Evolutionary conservation across 2,329 filamentous ascomycete genomes (phyloP), one percentile per base, ranked within the genome.

Genomic region (Penicillium sp.): DNA sequence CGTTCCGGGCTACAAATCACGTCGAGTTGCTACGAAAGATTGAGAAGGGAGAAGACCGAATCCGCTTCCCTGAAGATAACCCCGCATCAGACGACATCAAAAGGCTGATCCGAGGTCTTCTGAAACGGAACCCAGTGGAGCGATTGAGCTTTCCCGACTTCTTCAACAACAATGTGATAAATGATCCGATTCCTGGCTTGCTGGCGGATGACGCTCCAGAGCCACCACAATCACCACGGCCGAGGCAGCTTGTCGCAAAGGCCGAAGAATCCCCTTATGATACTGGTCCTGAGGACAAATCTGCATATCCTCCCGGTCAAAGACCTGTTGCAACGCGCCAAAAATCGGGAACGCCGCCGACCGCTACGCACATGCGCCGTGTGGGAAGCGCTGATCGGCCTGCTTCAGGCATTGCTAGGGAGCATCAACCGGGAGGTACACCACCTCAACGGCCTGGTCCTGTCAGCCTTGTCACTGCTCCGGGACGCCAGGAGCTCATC

Each of bases 21-120:
- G 93, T 99, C 41, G 94, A 99, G 73, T 80, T 99, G 36, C 82
- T 97, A 43, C 86, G 91, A 60, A 94, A 90, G 78, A 99, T 99
- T 63, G 93, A 97, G 73, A 88, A 88, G 59, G 87, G 89, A 19
- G 89, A 96, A 62, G 93, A 97, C 71, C 81, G 85, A 61, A 96
- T 97, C 75, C 86, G 83, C 63, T 97, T 97, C 66, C 86, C 89
- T 0, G 85, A 86, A 66, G 89, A 92, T 49, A 83, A 86, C 33
- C 79, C 84, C 49, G 85, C 90, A 59, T 93, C 86, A 64, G 77
- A 87, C 48, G 88, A 89, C 10, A 86, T 97, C 77, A 96, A 96
- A 74, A 81, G 83, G 23, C 79, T 97, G 19, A 92, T 97, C 58
- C 86, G 91, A 43, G 83, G 83, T 39, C 81, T 99, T 17, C 79